Base-by-base conservation (phyloP, 345 rosid species). In the Eucalyptus brandiana region DNA sequence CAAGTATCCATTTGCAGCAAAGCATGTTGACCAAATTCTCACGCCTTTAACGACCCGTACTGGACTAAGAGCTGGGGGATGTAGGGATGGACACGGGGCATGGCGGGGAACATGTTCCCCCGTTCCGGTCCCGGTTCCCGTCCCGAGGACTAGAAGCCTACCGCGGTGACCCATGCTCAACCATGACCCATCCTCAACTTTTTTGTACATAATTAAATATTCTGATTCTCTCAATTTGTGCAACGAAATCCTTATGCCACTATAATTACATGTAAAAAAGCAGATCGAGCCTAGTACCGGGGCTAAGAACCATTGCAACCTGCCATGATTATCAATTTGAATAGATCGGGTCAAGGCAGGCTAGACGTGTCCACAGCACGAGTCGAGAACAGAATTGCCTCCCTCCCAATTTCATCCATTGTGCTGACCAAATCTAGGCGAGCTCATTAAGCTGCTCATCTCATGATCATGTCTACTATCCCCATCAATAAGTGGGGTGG, bases 131-230 rank as follows among this genome's bases (percentile, higher is more conserved):
- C 11, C 12, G 0, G 65, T 58, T 1, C n/a, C n/a, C 2, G 15
- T 58, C 65, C 65, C 3, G n/a, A 4, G n/a, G 65, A 12, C 7
- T 26, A 58, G 7, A 58, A 58, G 14, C 65, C 65, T 58, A 58
- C 7, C 16, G 7, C 65, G 0, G 58, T 4, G 26, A 58, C 69
- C 16, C 69, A 60, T 60, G 32, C 69, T 28, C n/a, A 60, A 24
- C 13, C 62, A 24, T 0, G 1, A 23, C 3, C 62, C 12, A 56
- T 56, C 17, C 34, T 62, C 3, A 62, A 62, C 34, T n/a, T 62
- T 62, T 62, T 62, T 62, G 18, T 62, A 7, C 16, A 14, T 30
- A 62, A 30, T 62, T 0, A 62, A 62, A 62, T 62, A 15, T 30
- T 62, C 69, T 62, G 9, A 62, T 13, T 30, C 69, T 62, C 32